Evolutionary conservation across 495 filamentous ascomycete genomes (phyloP).

Genomic region (Lepraria neglecta): DNA sequence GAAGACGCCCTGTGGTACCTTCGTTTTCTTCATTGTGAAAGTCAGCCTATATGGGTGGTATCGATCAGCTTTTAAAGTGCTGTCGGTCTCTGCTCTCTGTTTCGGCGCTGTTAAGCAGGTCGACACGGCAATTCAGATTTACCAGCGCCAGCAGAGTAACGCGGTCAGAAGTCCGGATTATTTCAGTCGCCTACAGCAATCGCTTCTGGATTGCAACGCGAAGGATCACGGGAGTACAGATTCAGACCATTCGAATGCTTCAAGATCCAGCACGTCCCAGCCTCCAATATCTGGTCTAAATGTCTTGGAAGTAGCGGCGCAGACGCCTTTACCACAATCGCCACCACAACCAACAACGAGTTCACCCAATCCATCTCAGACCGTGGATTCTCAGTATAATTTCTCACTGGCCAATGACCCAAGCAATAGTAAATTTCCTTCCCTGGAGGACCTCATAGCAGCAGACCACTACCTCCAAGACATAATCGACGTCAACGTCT

Average conservation of each 20-base stretch:
- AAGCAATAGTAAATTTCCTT: background rate
- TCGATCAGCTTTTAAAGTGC: conserved; percentile 13
- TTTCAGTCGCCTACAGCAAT: background rate
- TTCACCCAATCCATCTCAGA: background rate
- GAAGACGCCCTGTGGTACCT: conserved; percentile 21
- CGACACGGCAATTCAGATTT: background rate
- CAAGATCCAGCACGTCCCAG: background rate
- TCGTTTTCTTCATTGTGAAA: conserved; percentile 10
- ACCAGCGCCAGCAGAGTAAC: background rate
- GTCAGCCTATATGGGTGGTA: conserved; percentile 15
- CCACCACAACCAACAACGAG: background rate
- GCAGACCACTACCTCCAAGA: background rate
- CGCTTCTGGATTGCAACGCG: background rate
- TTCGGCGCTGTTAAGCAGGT: background rate
- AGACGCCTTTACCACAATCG: background rate
- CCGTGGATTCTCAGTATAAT: too few relatives aligned
- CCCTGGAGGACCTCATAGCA: conserved; percentile 1
- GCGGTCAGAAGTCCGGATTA: conserved; percentile 4
- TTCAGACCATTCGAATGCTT: background rate
- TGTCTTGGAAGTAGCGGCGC: background rate
- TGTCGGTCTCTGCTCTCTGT: background rate
- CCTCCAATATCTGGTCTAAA: background rate
- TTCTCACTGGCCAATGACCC: background rate
- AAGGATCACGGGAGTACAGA: background rate
- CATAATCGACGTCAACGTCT: background rate